Evolutionary conservation across 2,329 filamentous ascomycete genomes (phyloP).

Genomic region (Gremmenia infestans): DNA sequence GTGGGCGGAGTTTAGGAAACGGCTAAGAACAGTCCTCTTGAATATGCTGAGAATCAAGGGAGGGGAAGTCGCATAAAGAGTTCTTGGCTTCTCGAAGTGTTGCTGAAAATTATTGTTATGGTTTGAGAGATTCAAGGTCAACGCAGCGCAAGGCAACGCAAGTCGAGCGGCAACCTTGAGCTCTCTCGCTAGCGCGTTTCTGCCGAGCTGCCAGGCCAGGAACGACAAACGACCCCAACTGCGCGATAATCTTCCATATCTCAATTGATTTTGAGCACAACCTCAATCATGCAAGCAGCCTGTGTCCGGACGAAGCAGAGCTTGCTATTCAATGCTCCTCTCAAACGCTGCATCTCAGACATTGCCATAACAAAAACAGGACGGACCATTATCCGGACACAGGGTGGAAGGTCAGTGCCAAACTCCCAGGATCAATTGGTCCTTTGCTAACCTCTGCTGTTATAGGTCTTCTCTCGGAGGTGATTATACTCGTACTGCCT

Average conservation of each 20-base stretch:
- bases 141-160: background rate
- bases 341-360: constrained; percentile 64
- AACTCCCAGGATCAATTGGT: constrained; percentile 11
- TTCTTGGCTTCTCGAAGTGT: background rate
- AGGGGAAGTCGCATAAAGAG: background rate
- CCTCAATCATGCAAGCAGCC: constrained; percentile 35
- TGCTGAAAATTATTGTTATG: constrained; percentile 9
- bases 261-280: constrained; percentile 22
- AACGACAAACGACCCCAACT: constrained; percentile 8
- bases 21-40: background rate
- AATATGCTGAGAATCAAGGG: background rate
- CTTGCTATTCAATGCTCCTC: constrained; percentile 32
- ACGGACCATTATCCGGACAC: constrained; percentile 84
- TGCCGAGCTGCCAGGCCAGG: constrained; percentile 14
- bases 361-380: constrained; percentile 91
- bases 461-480: constrained; percentile 78
- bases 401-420: constrained; percentile 75
- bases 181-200: constrained; percentile 14
- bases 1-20: background rate
- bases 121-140: constrained; percentile 10
- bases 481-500: constrained; percentile 38
- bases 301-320: constrained; percentile 17
- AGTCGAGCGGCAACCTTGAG: constrained; percentile 12
- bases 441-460: constrained; percentile 27
- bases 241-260: constrained; percentile 4